These are phyloP conservation scores for Penicillium psychrosexuale DNA, from an alignment of 2,329 filamentous ascomycete genomes.

Conservation along the genomic window DNA sequence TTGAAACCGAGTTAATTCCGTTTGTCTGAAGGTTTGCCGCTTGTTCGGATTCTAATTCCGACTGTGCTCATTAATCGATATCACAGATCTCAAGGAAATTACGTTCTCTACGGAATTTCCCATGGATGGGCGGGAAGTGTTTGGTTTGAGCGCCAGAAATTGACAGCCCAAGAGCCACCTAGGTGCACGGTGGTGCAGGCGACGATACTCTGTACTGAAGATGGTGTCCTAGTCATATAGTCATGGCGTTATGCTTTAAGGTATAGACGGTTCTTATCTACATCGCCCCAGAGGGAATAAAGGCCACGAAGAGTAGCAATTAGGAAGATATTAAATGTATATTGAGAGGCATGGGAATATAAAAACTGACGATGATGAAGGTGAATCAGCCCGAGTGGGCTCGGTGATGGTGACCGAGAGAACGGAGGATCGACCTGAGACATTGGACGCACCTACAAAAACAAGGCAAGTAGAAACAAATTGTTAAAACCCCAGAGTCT, in stretches of 20 bases:
- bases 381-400: not conserved
- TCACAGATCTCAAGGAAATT: not conserved
- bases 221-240: not conserved
- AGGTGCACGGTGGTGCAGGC: not conserved
- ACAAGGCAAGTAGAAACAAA: not conserved
- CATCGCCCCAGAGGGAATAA: not conserved
- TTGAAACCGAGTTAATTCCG: not conserved
- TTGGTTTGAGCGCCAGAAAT: not conserved
- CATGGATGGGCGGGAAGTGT: not conserved
- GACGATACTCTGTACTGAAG: not conserved
- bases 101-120: not conserved
- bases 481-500: not conserved
- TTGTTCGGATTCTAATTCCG: not conserved
- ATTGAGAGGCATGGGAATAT: not conserved
- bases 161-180: conserved; percentile 1
- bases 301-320: too few relatives aligned
- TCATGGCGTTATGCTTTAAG: not conserved
- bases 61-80: not conserved
- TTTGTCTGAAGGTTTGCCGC: not conserved
- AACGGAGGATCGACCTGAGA: not conserved
- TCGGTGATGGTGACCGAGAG: not conserved
- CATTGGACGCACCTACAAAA: not conserved
- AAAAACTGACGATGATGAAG: not conserved
- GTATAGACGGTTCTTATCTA: too few relatives aligned
- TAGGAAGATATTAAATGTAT: not conserved